Base-by-base conservation (phyloP, 75 land plant genomes). In the Pinus tabuliformis region DNA sequence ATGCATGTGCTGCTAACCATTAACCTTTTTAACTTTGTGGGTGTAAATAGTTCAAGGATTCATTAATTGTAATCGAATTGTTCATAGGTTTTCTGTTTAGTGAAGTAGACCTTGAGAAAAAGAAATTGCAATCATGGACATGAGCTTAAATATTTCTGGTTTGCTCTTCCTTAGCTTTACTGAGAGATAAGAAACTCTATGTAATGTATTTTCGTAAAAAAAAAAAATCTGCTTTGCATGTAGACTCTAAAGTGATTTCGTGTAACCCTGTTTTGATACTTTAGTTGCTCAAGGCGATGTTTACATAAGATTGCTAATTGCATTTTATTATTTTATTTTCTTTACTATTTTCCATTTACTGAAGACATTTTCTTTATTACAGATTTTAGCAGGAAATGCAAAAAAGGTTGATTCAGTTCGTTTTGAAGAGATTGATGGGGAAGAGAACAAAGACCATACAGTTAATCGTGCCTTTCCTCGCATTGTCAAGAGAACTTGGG, bases 361-460 rank as follows among this genome's bases (percentile, higher is more conserved):
- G 28, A 61, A 61, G 57, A 37, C 6, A 52, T 62, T 80, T 52
- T 15, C 21, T 68, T 56, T 45, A 14, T 26, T 81, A 78, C 94
- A 94, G 97, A 83, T 94, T 64, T 65, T 94, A 62, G 94, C 92
- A n/a, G 97, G 94, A 57, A 94, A 91, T 85, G 97, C 97, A 17
- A 84, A 94, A 64, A 94, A 92, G 76, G 92, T 94, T 12, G 88
- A 94, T 73, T 85, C 94, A 24, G 87, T 91, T 60, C 89, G 94
- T 30, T 94, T 94, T 86, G 92, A 94, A 77, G 68, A 83, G 66
- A 74, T 89, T 76, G 78, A 84, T 61, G 74, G 81, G n/a, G 83
- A 77, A n/a, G 80, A 84, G 24, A 75, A 58, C 68, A 65, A 74
- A 57, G 62, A 77, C 59, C 83, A 86, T 7, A 59, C 76, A 21